Evolutionary conservation across 306 rosid genomes (phyloP).

Genomic region (Gleditsia sinensis): DNA sequence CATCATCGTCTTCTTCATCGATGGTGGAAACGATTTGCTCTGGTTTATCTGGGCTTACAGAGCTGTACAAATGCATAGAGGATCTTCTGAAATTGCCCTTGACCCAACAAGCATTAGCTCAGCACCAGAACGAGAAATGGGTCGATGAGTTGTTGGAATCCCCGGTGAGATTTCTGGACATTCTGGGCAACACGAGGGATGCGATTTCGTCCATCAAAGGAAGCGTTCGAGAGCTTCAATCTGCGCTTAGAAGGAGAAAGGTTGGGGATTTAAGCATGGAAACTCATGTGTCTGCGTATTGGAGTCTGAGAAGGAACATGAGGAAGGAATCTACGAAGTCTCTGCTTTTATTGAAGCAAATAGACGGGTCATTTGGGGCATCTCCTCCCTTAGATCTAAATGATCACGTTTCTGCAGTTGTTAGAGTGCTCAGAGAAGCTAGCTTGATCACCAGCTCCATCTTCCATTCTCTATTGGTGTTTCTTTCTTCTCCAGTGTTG

Average conservation of each 20-base stretch:
- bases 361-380: constrained; percentile 38
- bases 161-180: constrained; percentile 59
- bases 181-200: constrained; percentile 57
- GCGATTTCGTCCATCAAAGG: constrained; percentile 44
- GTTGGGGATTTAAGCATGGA: constrained; percentile 52
- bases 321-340: constrained; percentile 48
- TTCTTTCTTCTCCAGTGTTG: constrained; percentile 53
- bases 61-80: constrained; percentile 49
- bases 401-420: constrained; percentile 50
- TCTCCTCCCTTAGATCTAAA: constrained; percentile 38
- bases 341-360: constrained; percentile 44
- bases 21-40: constrained; percentile 40
- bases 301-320: constrained; percentile 46
- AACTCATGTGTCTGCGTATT: constrained; percentile 39
- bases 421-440: constrained; percentile 65
- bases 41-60: constrained; percentile 49
- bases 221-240: constrained; percentile 55
- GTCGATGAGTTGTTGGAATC: constrained; percentile 58
- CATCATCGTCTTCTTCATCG: constrained; percentile 38
- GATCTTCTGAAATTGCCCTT: constrained; percentile 58
- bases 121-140: constrained; percentile 56
- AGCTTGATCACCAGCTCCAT: constrained; percentile 49
- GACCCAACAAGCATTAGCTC: constrained; percentile 61
- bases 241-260: constrained; percentile 60
- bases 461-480: constrained; percentile 50